Percentiles rank a stretch among this genome's conserved stretches.
These are phyloP conservation scores for Eudorina sp. DNA, from an alignment of 139 green algal genomes.

Conservation along the genomic window DNA sequence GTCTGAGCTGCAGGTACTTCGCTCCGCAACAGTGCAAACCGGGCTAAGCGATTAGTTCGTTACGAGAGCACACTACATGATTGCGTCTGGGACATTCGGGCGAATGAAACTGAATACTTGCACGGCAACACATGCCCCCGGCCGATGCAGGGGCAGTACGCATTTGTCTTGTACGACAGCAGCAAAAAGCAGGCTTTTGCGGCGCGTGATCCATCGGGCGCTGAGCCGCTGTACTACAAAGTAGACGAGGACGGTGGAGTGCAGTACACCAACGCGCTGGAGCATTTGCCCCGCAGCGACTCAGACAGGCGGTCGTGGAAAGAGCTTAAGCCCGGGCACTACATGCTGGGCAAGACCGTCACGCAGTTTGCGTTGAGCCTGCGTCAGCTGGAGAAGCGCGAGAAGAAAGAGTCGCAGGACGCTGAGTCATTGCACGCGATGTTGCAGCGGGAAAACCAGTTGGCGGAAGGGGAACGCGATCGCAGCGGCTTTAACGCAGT, in stretches of 20 bases:
- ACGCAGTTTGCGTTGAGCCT: conserved; percentile 85
- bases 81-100: no score
- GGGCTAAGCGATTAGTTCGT: no score
- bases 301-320: conserved; percentile 60
- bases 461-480: not conserved
- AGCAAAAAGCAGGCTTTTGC: conserved; percentile 75
- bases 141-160: conserved; percentile 81
- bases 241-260: conserved; percentile 66
- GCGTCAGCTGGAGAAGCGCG: conserved; percentile 66
- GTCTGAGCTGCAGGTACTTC: conserved; percentile 79
- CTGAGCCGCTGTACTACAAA: conserved; percentile 72
- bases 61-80: no score
- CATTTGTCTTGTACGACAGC: conserved; percentile 81
- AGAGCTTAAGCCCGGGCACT: conserved; percentile 81
- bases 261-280: conserved; percentile 58
- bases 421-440: not conserved
- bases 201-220: conserved; percentile 68
- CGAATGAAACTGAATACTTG: no score
- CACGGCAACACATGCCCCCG: no score
- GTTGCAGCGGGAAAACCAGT: not conserved
- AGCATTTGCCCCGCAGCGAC: conserved; percentile 34
- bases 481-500: not conserved
- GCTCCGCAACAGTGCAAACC: not conserved
- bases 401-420: conserved; percentile 21
- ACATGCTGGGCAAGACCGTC: conserved; percentile 67